Conservation (phyloP, 1,284 basidiomycete genomes). For the Inonotus hispidus region DNA sequence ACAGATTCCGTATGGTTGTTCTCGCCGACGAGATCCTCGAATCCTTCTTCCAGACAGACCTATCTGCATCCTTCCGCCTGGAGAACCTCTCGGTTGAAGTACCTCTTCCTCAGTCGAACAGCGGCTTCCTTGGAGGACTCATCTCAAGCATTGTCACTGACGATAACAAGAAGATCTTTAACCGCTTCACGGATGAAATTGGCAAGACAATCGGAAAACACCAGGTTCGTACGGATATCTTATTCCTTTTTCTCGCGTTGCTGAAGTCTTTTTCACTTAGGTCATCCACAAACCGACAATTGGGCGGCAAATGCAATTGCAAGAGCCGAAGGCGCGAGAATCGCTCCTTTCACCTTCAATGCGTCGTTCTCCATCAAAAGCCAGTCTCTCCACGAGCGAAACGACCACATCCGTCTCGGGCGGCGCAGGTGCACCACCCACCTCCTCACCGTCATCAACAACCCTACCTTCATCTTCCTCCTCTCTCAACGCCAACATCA, state of each 20-base stretch:
- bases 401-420: slow-evolving; percentile 15
- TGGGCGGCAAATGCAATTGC: slow-evolving; percentile 74
- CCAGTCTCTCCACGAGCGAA: slow-evolving; percentile 38
- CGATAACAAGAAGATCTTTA: slow-evolving; percentile 81
- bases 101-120: slow-evolving; percentile 49
- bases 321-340: slow-evolving; percentile 86
- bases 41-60: slow-evolving; percentile 89
- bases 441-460: slow-evolving; percentile 19
- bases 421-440: not conserved
- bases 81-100: slow-evolving; percentile 62
- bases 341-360: slow-evolving; percentile 70
- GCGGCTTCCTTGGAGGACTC: slow-evolving; percentile 74
- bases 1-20: slow-evolving; percentile 94
- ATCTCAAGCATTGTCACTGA: slow-evolving; percentile 87
- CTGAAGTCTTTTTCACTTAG: slow-evolving; percentile 29
- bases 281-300: slow-evolving; percentile 78
- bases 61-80: slow-evolving; percentile 82
- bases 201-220: slow-evolving; percentile 91
- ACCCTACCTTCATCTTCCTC: slow-evolving; percentile 25
- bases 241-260: not conserved
- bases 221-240: slow-evolving; percentile 47
- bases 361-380: slow-evolving; percentile 52
- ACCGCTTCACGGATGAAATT: slow-evolving; percentile 86
- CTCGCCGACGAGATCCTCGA: slow-evolving; percentile 92
- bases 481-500: slow-evolving; percentile 22